Conservation (phyloP, 768 basidiomycete species). For the Auriscalpium orientale region DNA sequence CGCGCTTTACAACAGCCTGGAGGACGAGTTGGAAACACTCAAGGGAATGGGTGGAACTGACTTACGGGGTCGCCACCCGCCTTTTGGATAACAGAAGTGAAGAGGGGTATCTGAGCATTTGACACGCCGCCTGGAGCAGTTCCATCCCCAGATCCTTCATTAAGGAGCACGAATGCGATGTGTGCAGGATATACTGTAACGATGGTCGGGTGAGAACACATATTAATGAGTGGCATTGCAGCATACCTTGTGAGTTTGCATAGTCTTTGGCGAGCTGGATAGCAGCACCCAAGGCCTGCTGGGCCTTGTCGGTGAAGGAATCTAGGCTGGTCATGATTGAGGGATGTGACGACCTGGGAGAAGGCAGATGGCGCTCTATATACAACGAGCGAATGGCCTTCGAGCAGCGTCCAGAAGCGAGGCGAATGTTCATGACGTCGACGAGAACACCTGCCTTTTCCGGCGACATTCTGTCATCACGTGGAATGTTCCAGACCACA, state of each 20-base stretch:
- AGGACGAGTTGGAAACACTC: neutral
- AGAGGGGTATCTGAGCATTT: slow-evolving; percentile 45
- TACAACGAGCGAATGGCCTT: neutral
- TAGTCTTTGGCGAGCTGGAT: slow-evolving; percentile 81
- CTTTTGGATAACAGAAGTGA: slow-evolving; percentile 69
- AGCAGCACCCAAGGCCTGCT: slow-evolving; percentile 60
- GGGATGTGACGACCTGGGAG: neutral
- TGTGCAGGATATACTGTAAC: slow-evolving; percentile 72
- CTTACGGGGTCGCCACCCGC: slow-evolving; percentile 82
- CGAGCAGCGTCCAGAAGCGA: neutral
- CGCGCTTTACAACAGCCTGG: slow-evolving; percentile 56
- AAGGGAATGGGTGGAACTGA: slow-evolving; percentile 2
- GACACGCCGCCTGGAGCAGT: slow-evolving; percentile 28
- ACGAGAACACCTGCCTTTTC: neutral
- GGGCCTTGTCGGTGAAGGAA: slow-evolving; percentile 75
- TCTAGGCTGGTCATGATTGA: slow-evolving; percentile 53
- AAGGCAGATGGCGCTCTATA: neutral
- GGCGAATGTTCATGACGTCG: neutral
- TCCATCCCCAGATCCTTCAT: slow-evolving; percentile 44
- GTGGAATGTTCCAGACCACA: neutral
- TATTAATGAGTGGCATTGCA: neutral
- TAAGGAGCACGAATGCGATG: slow-evolving; percentile 72
- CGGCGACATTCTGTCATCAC: neutral
- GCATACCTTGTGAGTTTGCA: slow-evolving; percentile 69
- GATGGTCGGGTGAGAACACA: slow-evolving; percentile 1